phyloP scores from a whole-genome alignment of 106 monocot genomes.

The Apostasia shenzhenica region DNA sequence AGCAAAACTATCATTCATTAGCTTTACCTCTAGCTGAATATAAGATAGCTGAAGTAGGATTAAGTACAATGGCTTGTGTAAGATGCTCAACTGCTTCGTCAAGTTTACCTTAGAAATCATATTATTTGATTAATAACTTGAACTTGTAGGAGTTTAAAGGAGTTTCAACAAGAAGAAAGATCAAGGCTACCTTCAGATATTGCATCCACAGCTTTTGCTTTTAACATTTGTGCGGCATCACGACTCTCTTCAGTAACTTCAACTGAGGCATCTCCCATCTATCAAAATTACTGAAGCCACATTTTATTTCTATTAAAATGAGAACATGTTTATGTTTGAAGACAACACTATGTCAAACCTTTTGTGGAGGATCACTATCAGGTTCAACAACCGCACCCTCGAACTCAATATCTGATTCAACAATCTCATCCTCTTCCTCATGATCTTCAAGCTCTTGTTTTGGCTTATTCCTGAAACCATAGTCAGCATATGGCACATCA shows the following conservation, averaged over 20 bases:
- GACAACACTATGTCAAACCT: slow-evolving; percentile 28
- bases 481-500: slow-evolving; percentile 5
- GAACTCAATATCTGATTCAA: slow-evolving; percentile 84
- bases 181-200: slow-evolving; percentile 42
- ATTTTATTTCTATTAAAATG: not conserved
- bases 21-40: slow-evolving; percentile 74
- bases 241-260: slow-evolving; percentile 69
- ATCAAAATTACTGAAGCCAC: slow-evolving; percentile 5
- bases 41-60: slow-evolving; percentile 74
- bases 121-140: not conserved
- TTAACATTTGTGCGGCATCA: slow-evolving; percentile 63
- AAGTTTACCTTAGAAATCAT: slow-evolving; percentile 37
- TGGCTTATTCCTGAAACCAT: slow-evolving; percentile 4
- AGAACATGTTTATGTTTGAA: not conserved
- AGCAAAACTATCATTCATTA: not conserved
- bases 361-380: slow-evolving; percentile 76
- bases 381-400: slow-evolving; percentile 61
- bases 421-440: slow-evolving; percentile 45
- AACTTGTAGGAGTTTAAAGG: not conserved
- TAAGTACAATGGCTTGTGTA: slow-evolving; percentile 61
- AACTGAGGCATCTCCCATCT: slow-evolving; percentile 82
- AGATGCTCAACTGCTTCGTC: slow-evolving; percentile 62
- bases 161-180: not conserved
- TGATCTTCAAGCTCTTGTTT: slow-evolving; percentile 12
- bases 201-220: slow-evolving; percentile 62